These are phyloP conservation scores for Hypoxylon fragiforme DNA, from an alignment of 495 filamentous ascomycete species.

Conservation along the genomic window DNA sequence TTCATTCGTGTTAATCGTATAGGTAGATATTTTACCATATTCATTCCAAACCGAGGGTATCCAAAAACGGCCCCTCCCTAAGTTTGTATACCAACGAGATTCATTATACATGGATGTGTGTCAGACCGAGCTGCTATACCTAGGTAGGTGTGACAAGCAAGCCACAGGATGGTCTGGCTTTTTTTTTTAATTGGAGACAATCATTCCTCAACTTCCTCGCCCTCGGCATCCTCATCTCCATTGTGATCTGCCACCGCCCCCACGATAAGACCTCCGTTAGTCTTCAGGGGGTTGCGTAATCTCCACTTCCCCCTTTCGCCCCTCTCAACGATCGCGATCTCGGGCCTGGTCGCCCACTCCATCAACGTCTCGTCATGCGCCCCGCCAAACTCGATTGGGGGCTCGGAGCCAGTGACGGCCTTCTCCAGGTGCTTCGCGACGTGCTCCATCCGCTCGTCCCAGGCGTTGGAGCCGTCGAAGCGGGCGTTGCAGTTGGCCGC, in stretches of 20 bases:
- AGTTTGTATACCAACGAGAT: neutral
- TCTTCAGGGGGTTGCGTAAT: conserved; percentile 41
- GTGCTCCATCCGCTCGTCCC: conserved; percentile 91
- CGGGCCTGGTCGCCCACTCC: conserved; percentile 48
- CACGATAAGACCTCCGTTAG: neutral
- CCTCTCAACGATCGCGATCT: conserved; percentile 46
- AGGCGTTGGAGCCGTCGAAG: conserved; percentile 67
- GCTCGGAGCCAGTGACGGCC: conserved; percentile 41
- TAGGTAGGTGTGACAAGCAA: conserved; percentile 3
- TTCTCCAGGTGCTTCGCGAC: conserved; percentile 80
- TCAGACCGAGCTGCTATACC: no score
- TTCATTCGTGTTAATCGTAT: no score
- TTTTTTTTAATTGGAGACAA: neutral
- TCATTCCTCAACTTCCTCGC: conserved; percentile 36
- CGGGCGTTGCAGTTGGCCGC: conserved; percentile 56
- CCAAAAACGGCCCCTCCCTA: neutral
- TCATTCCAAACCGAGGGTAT: no score
- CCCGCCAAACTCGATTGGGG: conserved; percentile 43
- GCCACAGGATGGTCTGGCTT: neutral
- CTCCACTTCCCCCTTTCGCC: conserved; percentile 33
- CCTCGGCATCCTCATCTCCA: conserved; percentile 36
- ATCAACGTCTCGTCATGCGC: conserved; percentile 43
- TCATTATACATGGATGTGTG: no score
- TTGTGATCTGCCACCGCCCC: conserved; percentile 1
- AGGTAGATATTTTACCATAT: no score